Evolutionary conservation across 345 rosid species (phyloP), one percentile per base, ranked within the genome.

Genomic region (Salix brachista): DNA sequence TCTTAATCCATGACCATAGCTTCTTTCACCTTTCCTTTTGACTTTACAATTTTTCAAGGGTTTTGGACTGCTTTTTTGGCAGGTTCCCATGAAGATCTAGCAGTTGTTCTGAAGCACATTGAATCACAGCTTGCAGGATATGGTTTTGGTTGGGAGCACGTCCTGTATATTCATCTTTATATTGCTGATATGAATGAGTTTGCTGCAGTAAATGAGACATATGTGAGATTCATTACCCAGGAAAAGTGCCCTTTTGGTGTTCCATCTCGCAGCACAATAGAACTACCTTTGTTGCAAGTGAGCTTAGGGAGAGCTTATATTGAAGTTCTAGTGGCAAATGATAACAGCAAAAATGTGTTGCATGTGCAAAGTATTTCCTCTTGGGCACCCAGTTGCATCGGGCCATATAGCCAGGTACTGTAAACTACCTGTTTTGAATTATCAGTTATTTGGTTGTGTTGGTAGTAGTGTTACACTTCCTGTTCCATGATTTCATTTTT

Each of bases 351-450:
- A 87, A 92, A 85, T 76, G 99, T 92, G 81, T 89, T 93, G 81
- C 99, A 96, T 80, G 99, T 96, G 7, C 98, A 93, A 74, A 96
- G 98, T 81, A 93, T 93, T 70, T 96, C 99, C 54, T 87, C 88
- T 70, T 96, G 99, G 99, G 99, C 99, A 73, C 99, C 99, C 52
- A 92, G 99, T 84, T 93, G 99, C 90, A 96, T 96, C 56, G 99
- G 99, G 75, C 99, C 99, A 70, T 96, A 93, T 77, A 93, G 99
- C 82, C 99, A 96, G 96, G 99, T 92, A 82, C 60, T 56, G 50
- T 44, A 36, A 77, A 39, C 65, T 64, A 54, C 78, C 75, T 25
- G 42, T 25, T 48, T 14, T 70, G 62, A 56, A 56, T 50, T 50
- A 50, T 50, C 21, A 50, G 21, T 56, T n/a, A n/a, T 21, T 1